These are phyloP conservation scores for Colletotrichum sp. DNA, from an alignment of 2,329 filamentous ascomycete genomes.

Conservation along the genomic window DNA sequence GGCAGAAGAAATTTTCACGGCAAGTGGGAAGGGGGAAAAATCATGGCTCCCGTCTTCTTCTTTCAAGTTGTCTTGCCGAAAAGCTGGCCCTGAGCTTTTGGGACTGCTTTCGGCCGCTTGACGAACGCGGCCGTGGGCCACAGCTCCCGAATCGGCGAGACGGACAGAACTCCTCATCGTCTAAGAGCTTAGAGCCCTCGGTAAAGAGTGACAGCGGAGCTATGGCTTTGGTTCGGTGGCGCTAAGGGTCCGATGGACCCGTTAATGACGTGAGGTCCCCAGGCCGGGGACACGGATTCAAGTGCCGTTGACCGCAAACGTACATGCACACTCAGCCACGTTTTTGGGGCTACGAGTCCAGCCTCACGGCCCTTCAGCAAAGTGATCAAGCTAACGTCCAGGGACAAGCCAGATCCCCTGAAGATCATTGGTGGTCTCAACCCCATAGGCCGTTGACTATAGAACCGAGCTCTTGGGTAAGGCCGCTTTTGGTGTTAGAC, in stretches of 20 bases:
- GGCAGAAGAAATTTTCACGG: neutral
- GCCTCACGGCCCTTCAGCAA: neutral
- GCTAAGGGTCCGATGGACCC: neutral
- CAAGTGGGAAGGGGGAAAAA: neutral
- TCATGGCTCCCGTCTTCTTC: neutral
- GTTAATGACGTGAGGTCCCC: neutral
- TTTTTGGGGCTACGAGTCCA: neutral
- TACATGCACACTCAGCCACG: neutral
- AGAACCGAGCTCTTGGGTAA: neutral
- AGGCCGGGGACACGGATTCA: neutral
- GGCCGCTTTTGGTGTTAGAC: neutral
- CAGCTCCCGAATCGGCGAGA: neutral
- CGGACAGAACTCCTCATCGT: neutral
- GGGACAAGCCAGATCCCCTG: neutral
- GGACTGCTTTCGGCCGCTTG: neutral
- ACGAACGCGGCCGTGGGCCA: neutral
- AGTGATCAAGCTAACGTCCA: neutral
- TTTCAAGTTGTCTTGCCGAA: neutral
- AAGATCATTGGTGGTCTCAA: neutral
- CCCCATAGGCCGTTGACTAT: neutral
- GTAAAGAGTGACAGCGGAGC: neutral
- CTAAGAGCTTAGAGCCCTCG: neutral
- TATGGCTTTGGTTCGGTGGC: neutral
- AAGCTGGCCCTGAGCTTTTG: neutral
- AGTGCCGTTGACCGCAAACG: neutral